phyloP scores from a whole-genome alignment of 768 basidiomycete species.

The Termitomyces sp. region DNA sequence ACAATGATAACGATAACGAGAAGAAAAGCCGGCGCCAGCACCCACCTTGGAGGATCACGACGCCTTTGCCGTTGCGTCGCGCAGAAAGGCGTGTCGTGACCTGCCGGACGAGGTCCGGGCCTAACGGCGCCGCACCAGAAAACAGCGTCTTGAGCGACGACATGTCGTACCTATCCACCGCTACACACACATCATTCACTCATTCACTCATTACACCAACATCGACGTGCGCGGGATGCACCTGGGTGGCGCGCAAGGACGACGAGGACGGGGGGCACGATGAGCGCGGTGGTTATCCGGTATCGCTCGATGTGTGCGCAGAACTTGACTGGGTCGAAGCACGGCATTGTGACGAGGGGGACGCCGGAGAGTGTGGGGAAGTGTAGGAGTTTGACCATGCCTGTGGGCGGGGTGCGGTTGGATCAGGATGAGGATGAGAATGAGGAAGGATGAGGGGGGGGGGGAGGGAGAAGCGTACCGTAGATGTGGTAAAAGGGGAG shows the following conservation, averaged over 20 bases:
- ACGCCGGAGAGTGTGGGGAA: conserved; percentile 48
- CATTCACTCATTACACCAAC: too few species aligned
- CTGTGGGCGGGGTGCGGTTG: too few species aligned
- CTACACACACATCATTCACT: too few species aligned
- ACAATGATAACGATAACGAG: too few species aligned
- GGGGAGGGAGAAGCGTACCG: conserved; percentile 19
- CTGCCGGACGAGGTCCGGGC: conserved; percentile 51
- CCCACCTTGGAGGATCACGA: conserved; percentile 45
- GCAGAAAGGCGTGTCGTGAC: conserved; percentile 33
- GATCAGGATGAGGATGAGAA: neutral
- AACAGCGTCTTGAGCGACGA: conserved; percentile 51
- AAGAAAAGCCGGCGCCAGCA: too few species aligned
- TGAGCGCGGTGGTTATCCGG: conserved; percentile 47
- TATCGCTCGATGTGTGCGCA: conserved; percentile 64
- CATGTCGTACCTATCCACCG: too few species aligned
- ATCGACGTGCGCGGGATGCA: conserved; percentile 10
- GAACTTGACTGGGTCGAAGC: conserved; percentile 69
- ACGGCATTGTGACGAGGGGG: conserved; percentile 53
- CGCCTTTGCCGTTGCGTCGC: conserved; percentile 34
- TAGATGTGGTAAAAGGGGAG: conserved; percentile 56
- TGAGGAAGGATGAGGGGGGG: too few species aligned
- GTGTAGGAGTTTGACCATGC: conserved; percentile 57
- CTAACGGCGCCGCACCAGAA: conserved; percentile 81
- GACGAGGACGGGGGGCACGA: conserved; percentile 86
- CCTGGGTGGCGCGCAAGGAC: conserved; percentile 66